These are phyloP conservation scores for Neurospora sp. DNA, from an alignment of 2,329 filamentous ascomycete genomes.

Conservation along the genomic window DNA sequence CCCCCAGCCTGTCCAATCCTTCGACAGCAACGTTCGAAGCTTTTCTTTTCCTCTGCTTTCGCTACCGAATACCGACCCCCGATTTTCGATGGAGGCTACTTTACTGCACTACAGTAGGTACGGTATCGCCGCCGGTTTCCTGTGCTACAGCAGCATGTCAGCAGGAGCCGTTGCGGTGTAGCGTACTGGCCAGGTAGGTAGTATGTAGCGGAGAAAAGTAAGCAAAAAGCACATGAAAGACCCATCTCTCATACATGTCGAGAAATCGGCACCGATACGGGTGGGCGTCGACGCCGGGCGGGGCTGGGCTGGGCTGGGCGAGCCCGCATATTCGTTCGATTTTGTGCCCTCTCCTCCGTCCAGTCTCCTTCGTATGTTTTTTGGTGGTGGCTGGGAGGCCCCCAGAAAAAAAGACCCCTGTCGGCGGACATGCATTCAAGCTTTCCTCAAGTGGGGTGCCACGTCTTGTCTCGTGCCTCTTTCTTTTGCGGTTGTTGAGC, in stretches of 20 bases:
- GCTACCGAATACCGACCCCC: background rate
- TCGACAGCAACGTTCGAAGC: background rate
- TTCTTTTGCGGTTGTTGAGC: background rate
- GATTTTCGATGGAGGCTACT: background rate
- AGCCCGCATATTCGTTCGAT: background rate
- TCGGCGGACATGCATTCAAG: background rate
- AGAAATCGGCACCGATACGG: background rate
- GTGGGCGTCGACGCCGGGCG: background rate
- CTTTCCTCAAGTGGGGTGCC: background rate
- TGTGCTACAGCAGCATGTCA: background rate
- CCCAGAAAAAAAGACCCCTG: background rate
- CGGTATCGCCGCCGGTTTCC: background rate
- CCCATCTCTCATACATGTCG: background rate
- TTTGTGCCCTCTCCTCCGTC: too few relatives aligned
- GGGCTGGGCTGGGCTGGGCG: background rate
- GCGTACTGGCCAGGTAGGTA: background rate
- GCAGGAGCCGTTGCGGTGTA: background rate
- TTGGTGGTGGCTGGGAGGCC: background rate
- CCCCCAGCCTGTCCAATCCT: background rate
- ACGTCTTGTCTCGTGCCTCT: background rate
- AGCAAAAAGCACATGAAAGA: background rate
- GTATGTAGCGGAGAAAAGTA: background rate
- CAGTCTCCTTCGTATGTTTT: too few relatives aligned
- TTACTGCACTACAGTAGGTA: background rate
- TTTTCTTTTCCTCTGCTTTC: background rate